Evolutionary conservation across 305 asterid genomes (phyloP), one percentile per base, ranked within the genome.

Genomic region (Ajuga reptans): DNA sequence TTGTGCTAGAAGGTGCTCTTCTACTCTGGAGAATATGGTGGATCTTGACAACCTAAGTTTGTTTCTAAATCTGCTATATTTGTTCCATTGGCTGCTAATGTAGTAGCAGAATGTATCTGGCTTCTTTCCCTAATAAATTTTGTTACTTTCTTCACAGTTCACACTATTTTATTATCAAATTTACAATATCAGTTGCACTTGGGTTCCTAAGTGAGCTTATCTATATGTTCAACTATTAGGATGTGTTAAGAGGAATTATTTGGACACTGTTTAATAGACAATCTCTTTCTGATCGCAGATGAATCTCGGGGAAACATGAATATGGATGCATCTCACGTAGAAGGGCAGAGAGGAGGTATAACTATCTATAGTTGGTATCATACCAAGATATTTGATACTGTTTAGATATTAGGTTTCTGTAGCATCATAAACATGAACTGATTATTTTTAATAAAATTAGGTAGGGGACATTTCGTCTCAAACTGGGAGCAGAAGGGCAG

Each of bases 401-500:
- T 41, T 36, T 15, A 17, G 53, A 72, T 41, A 27, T 34, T 1
- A 17, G 17, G 29, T 15, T 70, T 39, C 41, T 14, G 34, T 18
- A 27, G 69, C 37, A 16, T 68, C 47, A 54, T 74, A 34, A 71
- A 64, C 36, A 18, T 50, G 36, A 62, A 46, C 66, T 36, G 52
- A 52, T 29, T 55, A 46, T 66, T 71, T 47, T 68, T 5, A 63
- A 29, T 67, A 54, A 43, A 45, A 68, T 77, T 79, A 90, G 98
- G 90, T 69, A 83, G 92, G 79, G 64, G 84, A 45, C 80, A 82
- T 50, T 69, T 84, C 58, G 83, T 74, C 72, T 75, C 89, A 50
- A 86, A 77, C 72, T 88, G 92, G 94, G 96, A 89, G 78, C 88
- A 77, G 66, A 87, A 71, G 77, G 92, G 88, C 41, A 86, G 87